Evolutionary conservation across 306 rosid species (phyloP), one percentile per base, ranked within the genome.

Genomic region (Ammopiptanthus mongolicus): DNA sequence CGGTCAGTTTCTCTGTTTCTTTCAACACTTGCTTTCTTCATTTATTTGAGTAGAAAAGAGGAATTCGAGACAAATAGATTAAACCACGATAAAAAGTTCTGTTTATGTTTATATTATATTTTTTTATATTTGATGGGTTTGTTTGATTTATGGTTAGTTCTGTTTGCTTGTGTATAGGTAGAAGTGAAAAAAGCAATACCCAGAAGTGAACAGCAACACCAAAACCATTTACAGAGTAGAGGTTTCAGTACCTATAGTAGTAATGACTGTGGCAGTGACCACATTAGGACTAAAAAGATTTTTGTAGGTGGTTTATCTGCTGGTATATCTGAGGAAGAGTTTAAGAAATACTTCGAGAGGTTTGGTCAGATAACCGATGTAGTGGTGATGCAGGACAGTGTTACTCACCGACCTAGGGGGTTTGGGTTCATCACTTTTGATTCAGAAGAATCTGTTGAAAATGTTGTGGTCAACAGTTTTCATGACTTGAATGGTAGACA

Each of bases 381-480:
- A 31, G 98, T 93, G 65, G 93, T 93, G 75, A 93, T 93, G 95
- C 91, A 86, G 76, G 96, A 90, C 79, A 86, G 86, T 63, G 21
- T 76, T 41, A 93, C 96, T 58, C 87, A 77, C 31, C 82, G 96
- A 34, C 96, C 98, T 9, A 83, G 98, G 74, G 98, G 98, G 0
- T 93, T 93, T 78, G 98, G 98, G 55, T 93, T 93, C 39, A 82
- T 93, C 37, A 93, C 98, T 34, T 93, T 87, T 37, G 98, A 83
- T 62, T 88, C 85, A 0, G 91, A 87, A 72, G 95, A 87, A 3
- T 80, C 97, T 0, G 97, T 87, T 70, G 90, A 87, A 68, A 84
- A 51, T 63, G 98, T 89, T 22, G 78, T 87, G 85, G 63, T 74
- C 74, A 78, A 81, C 14, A 93, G 33, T 69, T 93, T 88, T 51